These are phyloP conservation scores for Rhynchosporium secalis DNA, from an alignment of 2,329 filamentous ascomycete species.

Conservation along the genomic window DNA sequence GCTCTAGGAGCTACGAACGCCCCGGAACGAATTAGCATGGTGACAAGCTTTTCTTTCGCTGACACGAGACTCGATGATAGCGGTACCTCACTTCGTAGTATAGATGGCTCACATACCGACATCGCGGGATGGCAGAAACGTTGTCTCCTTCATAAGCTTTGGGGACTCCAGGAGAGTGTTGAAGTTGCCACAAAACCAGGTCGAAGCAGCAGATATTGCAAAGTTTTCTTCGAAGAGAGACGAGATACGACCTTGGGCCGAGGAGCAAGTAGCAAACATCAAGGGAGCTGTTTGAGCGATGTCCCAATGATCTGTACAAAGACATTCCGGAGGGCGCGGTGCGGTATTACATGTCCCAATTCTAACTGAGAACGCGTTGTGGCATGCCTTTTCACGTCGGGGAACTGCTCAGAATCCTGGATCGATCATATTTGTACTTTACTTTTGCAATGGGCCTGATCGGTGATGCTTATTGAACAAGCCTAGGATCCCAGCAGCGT, in stretches of 20 bases:
- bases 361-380: background rate
- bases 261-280: conserved; percentile 25
- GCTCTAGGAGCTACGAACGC: conserved; percentile 9
- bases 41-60: conserved; percentile 7
- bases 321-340: conserved; percentile 21
- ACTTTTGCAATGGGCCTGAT: background rate
- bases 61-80: conserved; percentile 6
- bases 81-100: conserved; percentile 13
- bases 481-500: conserved; percentile 28
- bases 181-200: conserved; percentile 10
- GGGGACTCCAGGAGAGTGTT: conserved; percentile 19
- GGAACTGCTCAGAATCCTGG: background rate
- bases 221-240: conserved; percentile 13
- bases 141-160: conserved; percentile 15
- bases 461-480: conserved; percentile 16
- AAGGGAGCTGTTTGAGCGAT: conserved; percentile 24
- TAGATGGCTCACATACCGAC: conserved; percentile 1
- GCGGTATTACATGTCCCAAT: conserved; percentile 9
- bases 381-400: too few relatives aligned
- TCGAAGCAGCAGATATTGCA: conserved; percentile 10
- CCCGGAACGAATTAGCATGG: conserved; percentile 16
- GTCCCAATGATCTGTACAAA: conserved; percentile 22
- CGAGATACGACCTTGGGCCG: conserved; percentile 21
- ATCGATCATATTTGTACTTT: background rate
- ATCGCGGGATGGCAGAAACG: conserved; percentile 2